Evolutionary conservation across 2,329 filamentous ascomycete genomes (phyloP), one percentile per base, ranked within the genome.

Genomic region (Scedosporium apiospermum): DNA sequence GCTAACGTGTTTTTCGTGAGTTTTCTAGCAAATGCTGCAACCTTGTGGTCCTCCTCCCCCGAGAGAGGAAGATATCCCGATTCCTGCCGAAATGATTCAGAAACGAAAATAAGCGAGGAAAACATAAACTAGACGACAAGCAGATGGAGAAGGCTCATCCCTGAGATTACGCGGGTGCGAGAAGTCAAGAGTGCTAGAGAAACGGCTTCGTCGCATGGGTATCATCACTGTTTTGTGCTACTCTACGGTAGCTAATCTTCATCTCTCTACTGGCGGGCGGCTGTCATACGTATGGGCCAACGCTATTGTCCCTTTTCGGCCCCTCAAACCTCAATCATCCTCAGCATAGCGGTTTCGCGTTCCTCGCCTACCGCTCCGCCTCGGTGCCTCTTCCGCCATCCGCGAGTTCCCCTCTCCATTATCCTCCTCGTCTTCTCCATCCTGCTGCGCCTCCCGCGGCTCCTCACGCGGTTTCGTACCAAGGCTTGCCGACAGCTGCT

Each of bases 11-110:
- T 34, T 34, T 58, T 12, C 16, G 21, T 10, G 16, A 10, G 5
- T 26, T 60, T 26, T 30, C 51, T 64, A 86, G 84, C 88, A 88
- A 80, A 89, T 89, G 86, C 77, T 88, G 57, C 84, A 86, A 67
- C 84, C 84, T 0, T 80, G 77, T 61, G 83, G 83, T 1, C 81
- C 82, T 4, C 83, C 83, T n/a, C 83, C 83, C 1, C 74, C 79
- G 2, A 76, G 82, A 41, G 83, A 86, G 68, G 81, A 78, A 14
- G 80, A 79, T 44, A 34, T 65, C n/a, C 49, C 63, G 7, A 61
- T 62, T 57, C 62, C 64, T n/a, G 58, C 59, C 57, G 65, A 63
- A 26, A 63, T 61, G 59, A 21, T 55, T 23, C 59, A 51, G 38
- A 46, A 62, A 53, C 55, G 23, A 38, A 51, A 58, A 58, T 57